Conservation (phyloP, 2,329 filamentous ascomycete species). For the Tolypocladium sp. region DNA sequence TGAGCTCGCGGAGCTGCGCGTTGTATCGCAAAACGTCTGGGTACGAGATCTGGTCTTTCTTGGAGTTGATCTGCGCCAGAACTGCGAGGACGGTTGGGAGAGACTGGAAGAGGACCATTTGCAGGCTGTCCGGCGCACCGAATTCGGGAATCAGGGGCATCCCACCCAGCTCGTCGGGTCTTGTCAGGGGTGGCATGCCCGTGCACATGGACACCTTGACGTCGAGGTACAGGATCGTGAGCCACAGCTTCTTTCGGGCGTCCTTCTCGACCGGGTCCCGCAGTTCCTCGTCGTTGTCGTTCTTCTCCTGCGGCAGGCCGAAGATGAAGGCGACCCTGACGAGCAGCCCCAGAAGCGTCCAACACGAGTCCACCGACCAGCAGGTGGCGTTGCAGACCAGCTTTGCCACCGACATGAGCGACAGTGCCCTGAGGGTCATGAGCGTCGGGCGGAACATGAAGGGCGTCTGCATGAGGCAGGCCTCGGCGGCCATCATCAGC, state of each 20-base stretch:
- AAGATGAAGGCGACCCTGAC: conserved; percentile 23
- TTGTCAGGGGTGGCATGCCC: conserved; percentile 24
- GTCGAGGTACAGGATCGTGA: conserved; percentile 26
- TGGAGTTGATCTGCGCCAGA: conserved; percentile 22
- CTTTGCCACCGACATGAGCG: conserved; percentile 25
- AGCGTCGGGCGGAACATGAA: conserved; percentile 27
- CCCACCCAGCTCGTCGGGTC: conserved; percentile 19
- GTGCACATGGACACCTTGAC: conserved; percentile 24
- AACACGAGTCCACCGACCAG: conserved; percentile 26
- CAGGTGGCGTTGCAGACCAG: conserved; percentile 26
- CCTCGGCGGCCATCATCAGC: conserved; percentile 26
- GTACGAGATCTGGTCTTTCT: conserved; percentile 20
- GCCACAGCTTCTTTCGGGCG: conserved; percentile 20
- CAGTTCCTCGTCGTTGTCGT: conserved; percentile 13
- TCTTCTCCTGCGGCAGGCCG: conserved; percentile 21
- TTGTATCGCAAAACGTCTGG: conserved; percentile 22
- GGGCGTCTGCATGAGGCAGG: conserved; percentile 26
- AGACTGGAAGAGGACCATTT: conserved; percentile 20
- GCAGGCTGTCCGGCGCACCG: conserved; percentile 17
- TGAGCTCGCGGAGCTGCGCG: conserved; percentile 20
- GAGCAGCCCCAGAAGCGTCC: conserved; percentile 23
- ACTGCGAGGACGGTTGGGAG: conserved; percentile 21
- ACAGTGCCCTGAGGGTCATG: conserved; percentile 18
- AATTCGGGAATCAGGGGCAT: conserved; percentile 15
- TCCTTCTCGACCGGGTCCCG: conserved; percentile 15